Percentiles rank a stretch among this genome's conserved stretches.
Evolutionary conservation across 2,329 filamentous ascomycete genomes (phyloP).

Genomic region (Byssothecium circinans): DNA sequence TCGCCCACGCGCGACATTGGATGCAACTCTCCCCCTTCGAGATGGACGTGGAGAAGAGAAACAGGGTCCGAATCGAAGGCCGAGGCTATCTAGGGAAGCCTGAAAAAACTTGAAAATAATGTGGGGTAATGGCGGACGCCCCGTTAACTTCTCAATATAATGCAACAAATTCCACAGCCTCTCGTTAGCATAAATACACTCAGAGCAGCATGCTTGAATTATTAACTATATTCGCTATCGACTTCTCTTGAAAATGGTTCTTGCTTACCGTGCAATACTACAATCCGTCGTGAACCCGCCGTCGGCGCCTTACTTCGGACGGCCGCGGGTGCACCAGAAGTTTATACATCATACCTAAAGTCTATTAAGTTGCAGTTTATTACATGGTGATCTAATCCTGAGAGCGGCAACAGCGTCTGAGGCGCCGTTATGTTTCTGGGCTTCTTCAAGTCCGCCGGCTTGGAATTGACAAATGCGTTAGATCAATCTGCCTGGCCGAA

Average conservation of each 20-base stretch:
- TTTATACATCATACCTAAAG: conserved; percentile 15
- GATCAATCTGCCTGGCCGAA: background rate
- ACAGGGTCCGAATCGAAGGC: too few relatives aligned
- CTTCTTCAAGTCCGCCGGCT: background rate
- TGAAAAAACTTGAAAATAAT: too few relatives aligned
- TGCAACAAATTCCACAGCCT: background rate
- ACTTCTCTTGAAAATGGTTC: background rate
- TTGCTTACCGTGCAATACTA: background rate
- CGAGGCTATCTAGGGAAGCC: too few relatives aligned
- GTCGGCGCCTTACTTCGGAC: background rate
- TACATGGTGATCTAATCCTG: background rate
- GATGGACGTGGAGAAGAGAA: too few relatives aligned
- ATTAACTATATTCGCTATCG: background rate
- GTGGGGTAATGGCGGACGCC: too few relatives aligned
- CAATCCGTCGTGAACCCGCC: background rate
- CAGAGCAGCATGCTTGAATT: background rate
- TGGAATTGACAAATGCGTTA: background rate
- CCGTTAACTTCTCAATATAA: too few relatives aligned
- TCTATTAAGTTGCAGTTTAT: background rate
- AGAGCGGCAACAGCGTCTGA: background rate
- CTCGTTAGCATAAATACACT: background rate
- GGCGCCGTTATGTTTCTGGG: background rate
- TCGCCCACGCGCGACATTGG: too few relatives aligned
- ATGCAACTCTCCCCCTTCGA: too few relatives aligned
- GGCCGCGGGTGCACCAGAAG: background rate